Percentiles rank a stretch among this genome's conserved stretches.
These are phyloP conservation scores for Aspergillus chevalieri DNA, from an alignment of 2,329 filamentous ascomycete species.

Conservation along the genomic window DNA sequence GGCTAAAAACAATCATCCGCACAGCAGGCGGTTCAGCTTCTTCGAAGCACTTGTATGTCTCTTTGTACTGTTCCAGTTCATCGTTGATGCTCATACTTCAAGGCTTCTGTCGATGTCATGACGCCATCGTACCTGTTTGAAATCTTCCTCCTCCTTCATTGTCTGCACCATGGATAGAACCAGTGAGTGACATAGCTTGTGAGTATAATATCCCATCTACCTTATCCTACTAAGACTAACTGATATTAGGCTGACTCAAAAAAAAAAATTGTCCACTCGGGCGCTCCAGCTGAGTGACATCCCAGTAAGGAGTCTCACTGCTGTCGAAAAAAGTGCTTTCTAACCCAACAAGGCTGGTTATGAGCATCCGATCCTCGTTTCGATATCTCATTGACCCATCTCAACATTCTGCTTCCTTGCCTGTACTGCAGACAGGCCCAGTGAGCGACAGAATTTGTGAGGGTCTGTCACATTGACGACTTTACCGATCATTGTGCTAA, in stretches of 20 bases:
- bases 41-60: no score
- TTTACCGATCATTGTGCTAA: neutral
- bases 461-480: neutral
- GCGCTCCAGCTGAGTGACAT: neutral
- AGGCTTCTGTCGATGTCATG: no score
- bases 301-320: neutral
- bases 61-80: no score
- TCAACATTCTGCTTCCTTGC: neutral
- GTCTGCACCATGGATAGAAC: neutral
- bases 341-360: neutral
- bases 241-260: neutral
- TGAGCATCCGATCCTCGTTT: neutral
- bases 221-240: neutral
- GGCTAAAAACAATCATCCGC: conserved; percentile 10
- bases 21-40: neutral
- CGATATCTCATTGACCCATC: neutral
- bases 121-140: no score
- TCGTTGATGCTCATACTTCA: no score
- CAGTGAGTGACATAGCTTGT: neutral
- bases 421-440: neutral
- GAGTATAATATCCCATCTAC: neutral
- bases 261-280: neutral
- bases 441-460: neutral
- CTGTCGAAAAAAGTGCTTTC: neutral
- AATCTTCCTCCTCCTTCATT: neutral